Base-by-base conservation (phyloP, 2,329 filamentous ascomycete species). In the Verticillium nonalfalfae region DNA sequence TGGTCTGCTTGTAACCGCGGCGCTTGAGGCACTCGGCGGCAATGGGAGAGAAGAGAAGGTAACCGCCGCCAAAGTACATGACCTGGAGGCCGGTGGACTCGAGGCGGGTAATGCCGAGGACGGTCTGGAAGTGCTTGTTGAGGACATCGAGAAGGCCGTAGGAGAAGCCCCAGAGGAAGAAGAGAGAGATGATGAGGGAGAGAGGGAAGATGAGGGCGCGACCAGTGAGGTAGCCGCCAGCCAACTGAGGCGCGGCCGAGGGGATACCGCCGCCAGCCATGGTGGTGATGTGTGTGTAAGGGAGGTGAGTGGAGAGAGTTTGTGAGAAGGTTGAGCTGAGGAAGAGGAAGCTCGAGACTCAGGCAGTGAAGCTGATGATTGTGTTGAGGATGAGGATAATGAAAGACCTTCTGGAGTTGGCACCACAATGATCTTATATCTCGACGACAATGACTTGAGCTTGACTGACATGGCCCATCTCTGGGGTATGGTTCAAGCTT, bases 51-150 rank as follows among this genome's bases (percentile, higher is more conserved):
- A 73, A 78, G 60, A 72, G 66, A 38, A 78, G 70, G 68, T 78
- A 76, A 67, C 75, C 74, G 57, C 74, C 75, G 18, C 65, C 76
- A 68, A 66, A 68, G 56, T 67, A 68, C 36, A 85, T 71, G 3
- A 85, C 77, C 35, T 76, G 74, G n/a, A 76, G 75, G 67, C 72
- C 78, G 58, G 74, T 78, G 38, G 66, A 67, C 63, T 77, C 70
- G 56, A 76, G 72, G 61, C 71, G 71, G 13, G 75, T 77, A 58
- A 82, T 80, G 60, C 74, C 68, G 31, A 82, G 68, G 1, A 78
- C 77, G 31, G 72, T 75, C 60, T 81, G 79, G 69, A 82, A 81
- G 66, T 81, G 79, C 58, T 79, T 78, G 65, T 82, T 82, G 57
- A 82, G 69, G 4, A 63, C 64, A 34, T 65, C 64, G 14, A 65